Evolutionary conservation across 805 yeast genomes (phyloP), one percentile per base, ranked within the genome.

Genomic region (Komagataella pseudopastoris): DNA sequence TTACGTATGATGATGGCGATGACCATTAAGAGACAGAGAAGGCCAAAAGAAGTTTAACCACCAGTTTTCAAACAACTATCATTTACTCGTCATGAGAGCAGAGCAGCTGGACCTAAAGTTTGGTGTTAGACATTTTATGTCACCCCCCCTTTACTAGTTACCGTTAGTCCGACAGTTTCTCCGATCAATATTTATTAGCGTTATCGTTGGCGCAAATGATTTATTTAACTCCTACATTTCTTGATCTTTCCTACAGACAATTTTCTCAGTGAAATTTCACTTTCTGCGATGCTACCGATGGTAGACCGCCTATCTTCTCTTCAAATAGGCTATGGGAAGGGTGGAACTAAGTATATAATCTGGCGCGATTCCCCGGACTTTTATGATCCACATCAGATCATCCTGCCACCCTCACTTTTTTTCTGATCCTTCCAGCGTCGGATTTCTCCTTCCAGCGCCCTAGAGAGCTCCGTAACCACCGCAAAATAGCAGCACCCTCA

Each of bases 371-470:
- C 39, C 39, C 39, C 39, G 39, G 39, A 30, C 39, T 30, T 30
- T 30, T 30, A 30, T 30, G 39, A 30, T 30, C 39, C 39, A 30
- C 39, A 30, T 30, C 39, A 30, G 14, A 12, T 30, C 39, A 30
- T 30, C 39, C 14, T 30, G 14, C 39, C 4, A 14, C 39, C 39
- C 39, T 30, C 39, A 30, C 39, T 30, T 10, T 30, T 14, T 22
- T 36, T 46, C 48, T 46, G 48, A 46, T 46, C 48, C 30, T 36
- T n/a, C 48, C 48, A 36, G 48, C 39, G 48, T 24, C 48, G 39
- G 30, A 17, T 22, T 30, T 30, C 39, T 30, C 39, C 39, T 30
- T 30, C 39, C 39, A 30, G 39, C 39, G 39, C 39, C 39, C 39
- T 30, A 30, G 39, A 30, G 39, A 30, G 14, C 5, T 30, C 39